These are phyloP conservation scores for Lentinus polychrous DNA, from an alignment of 1,284 basidiomycete genomes.

Conservation along the genomic window DNA sequence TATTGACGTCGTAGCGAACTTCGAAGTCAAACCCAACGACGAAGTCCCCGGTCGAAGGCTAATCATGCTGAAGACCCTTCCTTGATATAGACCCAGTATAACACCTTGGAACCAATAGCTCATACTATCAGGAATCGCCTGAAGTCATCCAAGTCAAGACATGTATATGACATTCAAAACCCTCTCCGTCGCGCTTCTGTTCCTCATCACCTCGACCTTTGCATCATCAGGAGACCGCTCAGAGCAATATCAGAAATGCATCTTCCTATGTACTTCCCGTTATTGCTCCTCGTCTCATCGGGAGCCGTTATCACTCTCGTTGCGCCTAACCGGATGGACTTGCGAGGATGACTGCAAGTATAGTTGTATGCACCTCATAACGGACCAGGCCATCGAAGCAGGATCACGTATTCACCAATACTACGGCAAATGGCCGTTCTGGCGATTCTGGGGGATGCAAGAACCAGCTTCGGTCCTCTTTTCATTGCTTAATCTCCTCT, in stretches of 20 bases:
- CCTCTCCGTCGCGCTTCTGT: not conserved
- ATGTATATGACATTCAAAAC: too few relatives aligned
- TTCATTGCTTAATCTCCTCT: slow-evolving; percentile 78
- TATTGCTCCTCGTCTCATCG: not conserved
- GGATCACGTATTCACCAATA: slow-evolving; percentile 65
- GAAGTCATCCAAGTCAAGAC: too few relatives aligned
- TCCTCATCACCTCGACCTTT: not conserved
- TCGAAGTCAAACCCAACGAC: too few relatives aligned
- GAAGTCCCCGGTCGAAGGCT: too few relatives aligned
- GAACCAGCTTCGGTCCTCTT: slow-evolving; percentile 92
- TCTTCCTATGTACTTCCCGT: slow-evolving; percentile 15
- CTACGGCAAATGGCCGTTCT: slow-evolving; percentile 97
- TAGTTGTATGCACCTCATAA: slow-evolving; percentile 80
- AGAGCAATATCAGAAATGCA: slow-evolving; percentile 21
- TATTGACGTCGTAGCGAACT: too few relatives aligned
- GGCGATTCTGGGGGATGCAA: slow-evolving; percentile 80
- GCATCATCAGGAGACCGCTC: slow-evolving; percentile 29
- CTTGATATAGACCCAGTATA: too few relatives aligned
- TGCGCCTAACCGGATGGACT: slow-evolving; percentile 63
- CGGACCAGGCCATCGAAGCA: slow-evolving; percentile 45
- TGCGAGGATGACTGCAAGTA: slow-evolving; percentile 89
- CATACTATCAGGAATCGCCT: too few relatives aligned
- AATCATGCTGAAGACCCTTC: too few relatives aligned
- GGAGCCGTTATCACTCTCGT: slow-evolving; percentile 26
- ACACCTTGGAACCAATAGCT: too few relatives aligned